Evolutionary conservation across 192 early-diverging fungal species (phyloP), one percentile per base, ranked within the genome.

Genomic region (Coemansia guatemalensis): DNA sequence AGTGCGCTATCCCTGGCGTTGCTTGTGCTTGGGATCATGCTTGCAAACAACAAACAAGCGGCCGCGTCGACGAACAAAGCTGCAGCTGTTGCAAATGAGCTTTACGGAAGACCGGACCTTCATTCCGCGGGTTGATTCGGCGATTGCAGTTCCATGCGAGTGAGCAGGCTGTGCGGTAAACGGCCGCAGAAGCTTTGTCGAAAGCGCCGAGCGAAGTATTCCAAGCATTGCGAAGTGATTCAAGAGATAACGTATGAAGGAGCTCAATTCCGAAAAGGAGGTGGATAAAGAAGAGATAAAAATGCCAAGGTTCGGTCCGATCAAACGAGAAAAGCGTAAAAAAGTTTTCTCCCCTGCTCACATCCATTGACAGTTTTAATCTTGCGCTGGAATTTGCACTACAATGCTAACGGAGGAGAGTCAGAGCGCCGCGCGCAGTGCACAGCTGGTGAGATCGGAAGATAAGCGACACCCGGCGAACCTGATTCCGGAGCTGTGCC

Each of bases 21-120:
- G 95, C 86, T 98, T 98, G 79, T 98, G 95, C 81, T 91, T 94
- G 57, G 89, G 87, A 71, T 96, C 92, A 75, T 92, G 90, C 76
- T 81, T 89, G 85, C 95, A 98, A 8, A 93, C 83, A 23, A 98
- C 92, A 69, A 91, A 89, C 25, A 98, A 78, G 47, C 85, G 88
- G 47, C 94, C 93, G 26, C 92, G 84, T 60, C 95, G 85, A 65
- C 86, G 85, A 35, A 90, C 89, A 63, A 94, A 95, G 53, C 84
- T 92, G 84, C 95, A 97, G 51, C 90, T 81, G 48, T 95, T 89
- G 70, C 95, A 97, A 57, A 93, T 86, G 69, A 90, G 87, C 78
- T 95, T 95, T 58, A 97, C 85, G 14, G 94, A 89, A 27, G 92
- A 88, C 48, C 91, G 87, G 18, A 93, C 91, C 78, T 93, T 94